Base-by-base conservation (phyloP, 2,329 filamentous ascomycete species). In the Immersiporthe knoxdaviesiana region DNA sequence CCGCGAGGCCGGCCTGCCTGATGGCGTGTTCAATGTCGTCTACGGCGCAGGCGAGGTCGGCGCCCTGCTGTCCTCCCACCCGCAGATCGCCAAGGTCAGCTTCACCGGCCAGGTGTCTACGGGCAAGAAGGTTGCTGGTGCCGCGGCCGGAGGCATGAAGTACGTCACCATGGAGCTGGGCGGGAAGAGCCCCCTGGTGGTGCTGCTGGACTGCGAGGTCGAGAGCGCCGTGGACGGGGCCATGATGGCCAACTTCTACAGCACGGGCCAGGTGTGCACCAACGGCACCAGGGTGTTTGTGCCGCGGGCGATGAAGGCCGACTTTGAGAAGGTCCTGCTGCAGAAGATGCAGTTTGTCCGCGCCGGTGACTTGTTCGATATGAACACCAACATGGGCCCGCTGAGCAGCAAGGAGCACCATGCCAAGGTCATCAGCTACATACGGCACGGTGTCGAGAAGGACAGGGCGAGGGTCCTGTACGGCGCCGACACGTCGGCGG, bases 221-320 rank as follows among this genome's bases (percentile, higher is more conserved):
- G 90, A 92, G 60, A 88, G 88, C 75, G 94, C 94, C n/a, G 94
- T 93, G 44, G 91, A 97, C 75, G 91, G 92, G 39, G 93, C 93
- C 72, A 94, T 97, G 91, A 93, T 97, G 84, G 94, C 93, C 74
- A 97, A 97, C 80, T 97, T 97, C 82, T 97, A 92, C 84, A 94
- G 91, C 73, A 92, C 92, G 0, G 94, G 94, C 39, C 94, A 97
- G 80, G 93, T 97, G 64, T 97, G 94, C 85, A 97, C 94, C 64
- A 97, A 97, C 78, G 94, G 94, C 63, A 97, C 94, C 1, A 86
- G 94, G 14, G 93, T 97, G 44, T 97, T 97, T 77, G 86, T 97
- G 2, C 93, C 91, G 0, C 81, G 84, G 44, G 77, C 80, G 50
- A 84, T 93, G 78, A 89, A 94, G 77, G 68, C 81, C 18, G 83